Conservation (phyloP, 495 filamentous ascomycete species). For the Lophiostoma macrostomum region DNA sequence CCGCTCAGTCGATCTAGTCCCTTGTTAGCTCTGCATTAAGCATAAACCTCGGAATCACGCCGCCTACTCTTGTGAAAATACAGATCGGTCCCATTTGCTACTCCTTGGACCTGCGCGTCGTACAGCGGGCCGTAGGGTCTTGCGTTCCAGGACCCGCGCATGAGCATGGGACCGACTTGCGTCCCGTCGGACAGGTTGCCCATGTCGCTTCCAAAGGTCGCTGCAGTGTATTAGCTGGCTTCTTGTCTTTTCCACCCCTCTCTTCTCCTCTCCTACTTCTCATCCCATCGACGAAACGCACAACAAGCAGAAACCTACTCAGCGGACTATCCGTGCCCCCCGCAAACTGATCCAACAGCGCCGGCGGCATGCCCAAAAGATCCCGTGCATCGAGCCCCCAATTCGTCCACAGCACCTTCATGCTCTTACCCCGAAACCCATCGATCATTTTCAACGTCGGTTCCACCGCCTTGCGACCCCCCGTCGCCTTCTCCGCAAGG, state of each 20-base stretch:
- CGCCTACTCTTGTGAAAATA: conserved; percentile 38
- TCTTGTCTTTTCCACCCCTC: not conserved
- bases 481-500: conserved; percentile 36
- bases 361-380: conserved; percentile 40
- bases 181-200: conserved; percentile 38
- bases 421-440: conserved; percentile 45
- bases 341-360: conserved; percentile 38
- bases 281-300: conserved; percentile 11
- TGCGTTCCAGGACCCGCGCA: conserved; percentile 42
- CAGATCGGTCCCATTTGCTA: conserved; percentile 35
- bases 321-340: not conserved
- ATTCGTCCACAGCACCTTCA: conserved; percentile 58
- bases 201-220: conserved; percentile 33
- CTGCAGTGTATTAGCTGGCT: conserved; percentile 28
- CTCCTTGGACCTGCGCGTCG: conserved; percentile 31
- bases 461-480: conserved; percentile 37
- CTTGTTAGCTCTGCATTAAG: not conserved
- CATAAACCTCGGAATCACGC: not conserved
- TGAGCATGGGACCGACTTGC: conserved; percentile 34
- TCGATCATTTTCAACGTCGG: conserved; percentile 43
- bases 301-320: conserved; percentile 5
- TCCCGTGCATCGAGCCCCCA: conserved; percentile 55
- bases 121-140: conserved; percentile 32
- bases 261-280: not conserved
- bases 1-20: conserved; percentile 35